Evolutionary conservation across 2,329 filamentous ascomycete genomes (phyloP).

Genomic region (Lecanicillium sp.): DNA sequence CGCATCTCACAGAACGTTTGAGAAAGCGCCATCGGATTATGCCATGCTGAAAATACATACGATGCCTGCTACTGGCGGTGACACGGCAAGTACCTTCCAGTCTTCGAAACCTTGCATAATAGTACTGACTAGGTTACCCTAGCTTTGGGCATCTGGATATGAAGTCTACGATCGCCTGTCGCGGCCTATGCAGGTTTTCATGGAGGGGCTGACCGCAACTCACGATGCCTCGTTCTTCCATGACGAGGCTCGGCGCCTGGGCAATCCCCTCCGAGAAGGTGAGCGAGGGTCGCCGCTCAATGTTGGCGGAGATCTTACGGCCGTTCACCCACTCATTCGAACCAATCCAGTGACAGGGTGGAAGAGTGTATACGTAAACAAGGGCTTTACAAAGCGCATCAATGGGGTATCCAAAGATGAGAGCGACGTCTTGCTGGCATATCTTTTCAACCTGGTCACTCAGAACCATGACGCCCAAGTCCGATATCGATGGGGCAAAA

Average conservation of each 20-base stretch:
- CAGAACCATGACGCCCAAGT: conserved; percentile 51
- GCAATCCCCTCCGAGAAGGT: conserved; percentile 36
- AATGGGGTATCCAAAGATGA: conserved; percentile 40
- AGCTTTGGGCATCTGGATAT: conserved; percentile 48
- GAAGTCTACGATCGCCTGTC: conserved; percentile 59
- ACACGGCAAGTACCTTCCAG: conserved; percentile 24
- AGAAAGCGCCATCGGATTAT: conserved; percentile 56
- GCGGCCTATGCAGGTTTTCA: conserved; percentile 44
- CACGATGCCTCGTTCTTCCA: conserved; percentile 42
- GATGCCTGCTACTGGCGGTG: conserved; percentile 46
- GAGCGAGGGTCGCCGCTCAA: conserved; percentile 42
- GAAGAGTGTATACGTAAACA: conserved; percentile 46
- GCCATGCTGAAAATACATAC: conserved; percentile 45
- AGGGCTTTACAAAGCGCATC: conserved; percentile 40
- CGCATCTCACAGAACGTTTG: conserved; percentile 40
- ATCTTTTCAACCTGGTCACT: conserved; percentile 40
- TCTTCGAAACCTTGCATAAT: no score
- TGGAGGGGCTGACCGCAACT: conserved; percentile 49
- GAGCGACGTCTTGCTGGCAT: conserved; percentile 38
- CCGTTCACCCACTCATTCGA: conserved; percentile 45
- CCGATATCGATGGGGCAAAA: conserved; percentile 28
- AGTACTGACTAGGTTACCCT: conserved; percentile 47
- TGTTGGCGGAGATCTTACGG: conserved; percentile 35
- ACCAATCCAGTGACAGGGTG: conserved; percentile 52
- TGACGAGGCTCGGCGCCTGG: conserved; percentile 33